Conservation (phyloP, 179 eudicot species). For the Heliamphora pulchella region DNA sequence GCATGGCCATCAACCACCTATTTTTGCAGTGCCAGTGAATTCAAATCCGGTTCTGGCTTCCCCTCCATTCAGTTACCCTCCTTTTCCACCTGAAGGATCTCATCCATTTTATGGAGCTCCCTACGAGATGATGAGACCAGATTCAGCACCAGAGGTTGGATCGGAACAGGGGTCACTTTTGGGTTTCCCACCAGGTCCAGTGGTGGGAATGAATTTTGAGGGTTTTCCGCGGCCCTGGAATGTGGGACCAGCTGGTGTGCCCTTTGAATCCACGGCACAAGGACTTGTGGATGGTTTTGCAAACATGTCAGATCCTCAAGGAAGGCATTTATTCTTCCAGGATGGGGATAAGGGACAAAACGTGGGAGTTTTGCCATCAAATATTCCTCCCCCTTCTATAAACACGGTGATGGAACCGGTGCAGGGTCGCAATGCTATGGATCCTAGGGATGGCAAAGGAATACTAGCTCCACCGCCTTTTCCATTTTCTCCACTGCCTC, state of each 20-base stretch:
- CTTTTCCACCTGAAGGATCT: slow-evolving; percentile 53
- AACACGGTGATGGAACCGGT: slow-evolving; percentile 24
- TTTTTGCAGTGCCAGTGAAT: slow-evolving; percentile 37
- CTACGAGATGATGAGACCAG: slow-evolving; percentile 45
- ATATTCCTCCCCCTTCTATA: slow-evolving; percentile 17
- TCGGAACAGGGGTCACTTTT: slow-evolving; percentile 47
- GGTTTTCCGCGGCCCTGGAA: slow-evolving; percentile 61
- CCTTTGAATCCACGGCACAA: slow-evolving; percentile 40
- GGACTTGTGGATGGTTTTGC: slow-evolving; percentile 31
- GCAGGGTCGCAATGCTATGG: slow-evolving; percentile 23
- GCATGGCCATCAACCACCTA: slow-evolving; percentile 38
- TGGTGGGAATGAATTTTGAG: slow-evolving; percentile 37
- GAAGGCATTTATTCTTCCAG: slow-evolving; percentile 26
- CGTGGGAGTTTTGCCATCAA: slow-evolving; percentile 20
- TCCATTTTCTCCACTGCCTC: slow-evolving; percentile 61
- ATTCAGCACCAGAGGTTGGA: slow-evolving; percentile 41
- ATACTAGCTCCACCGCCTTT: slow-evolving; percentile 39
- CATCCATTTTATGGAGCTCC: slow-evolving; percentile 48
- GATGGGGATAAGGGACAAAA: slow-evolving; percentile 28
- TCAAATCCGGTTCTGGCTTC: slow-evolving; percentile 33
- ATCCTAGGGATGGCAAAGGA: slow-evolving; percentile 32
- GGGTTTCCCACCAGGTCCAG: slow-evolving; percentile 47
- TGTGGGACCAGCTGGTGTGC: slow-evolving; percentile 32
- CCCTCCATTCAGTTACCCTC: slow-evolving; percentile 56
- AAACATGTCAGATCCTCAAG: slow-evolving; percentile 34